These are phyloP conservation scores for Jasminum sambac DNA, from an alignment of 257 asterid genomes.

Conservation along the genomic window DNA sequence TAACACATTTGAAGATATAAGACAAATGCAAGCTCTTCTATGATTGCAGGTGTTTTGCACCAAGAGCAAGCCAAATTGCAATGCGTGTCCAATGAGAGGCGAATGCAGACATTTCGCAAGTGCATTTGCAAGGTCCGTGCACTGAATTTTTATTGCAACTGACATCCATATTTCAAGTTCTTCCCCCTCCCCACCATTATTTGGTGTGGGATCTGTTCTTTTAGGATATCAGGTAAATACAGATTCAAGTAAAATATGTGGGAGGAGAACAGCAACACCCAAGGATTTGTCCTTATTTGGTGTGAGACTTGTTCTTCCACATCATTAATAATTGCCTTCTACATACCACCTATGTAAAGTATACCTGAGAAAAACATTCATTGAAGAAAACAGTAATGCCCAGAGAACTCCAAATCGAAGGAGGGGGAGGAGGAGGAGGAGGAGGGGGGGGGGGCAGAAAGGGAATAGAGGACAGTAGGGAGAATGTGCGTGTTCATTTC, in stretches of 20 bases:
- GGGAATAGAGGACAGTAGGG: too few species aligned
- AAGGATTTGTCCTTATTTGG: too few species aligned
- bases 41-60: slow-evolving; percentile 74
- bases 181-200: neutral
- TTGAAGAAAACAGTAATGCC: neutral
- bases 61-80: slow-evolving; percentile 75
- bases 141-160: slow-evolving; percentile 13
- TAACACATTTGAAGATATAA: slow-evolving; percentile 6
- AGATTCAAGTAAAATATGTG: neutral
- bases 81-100: slow-evolving; percentile 81
- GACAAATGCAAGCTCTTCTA: slow-evolving; percentile 10
- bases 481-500: too few species aligned
- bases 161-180: slow-evolving; percentile 11
- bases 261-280: neutral
- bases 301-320: neutral
- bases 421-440: too few species aligned
- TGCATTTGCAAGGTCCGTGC: slow-evolving; percentile 66
- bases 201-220: neutral
- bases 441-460: too few species aligned
- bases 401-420: neutral
- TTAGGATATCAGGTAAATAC: neutral
- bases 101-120: slow-evolving; percentile 84
- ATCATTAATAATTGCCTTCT: neutral
- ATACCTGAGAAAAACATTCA: neutral
- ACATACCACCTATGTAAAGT: neutral